Percentiles rank a stretch among this genome's conserved stretches.
phyloP scores from a whole-genome alignment of 345 rosid species.

The Linum lewisii region DNA sequence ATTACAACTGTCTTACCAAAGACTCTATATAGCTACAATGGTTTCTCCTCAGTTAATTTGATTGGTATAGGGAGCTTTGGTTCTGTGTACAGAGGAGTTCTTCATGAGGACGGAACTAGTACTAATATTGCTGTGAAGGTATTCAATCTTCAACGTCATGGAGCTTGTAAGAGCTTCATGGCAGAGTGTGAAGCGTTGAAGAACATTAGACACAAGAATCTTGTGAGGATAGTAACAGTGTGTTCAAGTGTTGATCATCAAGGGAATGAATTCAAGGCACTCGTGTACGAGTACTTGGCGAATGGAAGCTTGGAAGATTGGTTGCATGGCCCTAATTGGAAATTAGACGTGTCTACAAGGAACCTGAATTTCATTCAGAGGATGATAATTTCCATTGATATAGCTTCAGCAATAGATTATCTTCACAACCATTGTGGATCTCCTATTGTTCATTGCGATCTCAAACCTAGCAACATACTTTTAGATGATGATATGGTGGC shows the following conservation, averaged over 20 bases:
- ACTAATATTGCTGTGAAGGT: constrained; percentile 9
- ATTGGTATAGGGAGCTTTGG: constrained; percentile 16
- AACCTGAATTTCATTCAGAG: neutral
- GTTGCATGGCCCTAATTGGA: constrained; percentile 4
- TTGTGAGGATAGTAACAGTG: constrained; percentile 7
- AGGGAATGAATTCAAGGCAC: constrained; percentile 14
- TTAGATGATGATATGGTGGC: constrained; percentile 1
- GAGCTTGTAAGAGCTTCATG: constrained; percentile 19
- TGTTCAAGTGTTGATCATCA: constrained; percentile 13
- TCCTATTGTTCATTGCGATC: constrained; percentile 6
- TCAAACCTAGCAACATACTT: constrained; percentile 7
- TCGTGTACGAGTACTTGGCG: constrained; percentile 11
- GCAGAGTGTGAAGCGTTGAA: constrained; percentile 12
- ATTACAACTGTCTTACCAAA: neutral
- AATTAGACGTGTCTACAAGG: neutral
- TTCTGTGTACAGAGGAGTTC: constrained; percentile 12
- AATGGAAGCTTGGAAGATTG: constrained; percentile 8
- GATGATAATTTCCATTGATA: constrained; percentile 6
- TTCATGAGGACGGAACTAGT: neutral
- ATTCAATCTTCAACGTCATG: constrained; percentile 12
- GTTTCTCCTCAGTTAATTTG: constrained; percentile 11
- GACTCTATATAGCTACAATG: constrained; percentile 9
- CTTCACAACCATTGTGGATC: constrained; percentile 6
- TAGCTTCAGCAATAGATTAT: constrained; percentile 8
- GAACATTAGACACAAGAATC: constrained; percentile 12